phyloP scores from a whole-genome alignment of 2,329 filamentous ascomycete genomes.

The Zalaria obscura region DNA sequence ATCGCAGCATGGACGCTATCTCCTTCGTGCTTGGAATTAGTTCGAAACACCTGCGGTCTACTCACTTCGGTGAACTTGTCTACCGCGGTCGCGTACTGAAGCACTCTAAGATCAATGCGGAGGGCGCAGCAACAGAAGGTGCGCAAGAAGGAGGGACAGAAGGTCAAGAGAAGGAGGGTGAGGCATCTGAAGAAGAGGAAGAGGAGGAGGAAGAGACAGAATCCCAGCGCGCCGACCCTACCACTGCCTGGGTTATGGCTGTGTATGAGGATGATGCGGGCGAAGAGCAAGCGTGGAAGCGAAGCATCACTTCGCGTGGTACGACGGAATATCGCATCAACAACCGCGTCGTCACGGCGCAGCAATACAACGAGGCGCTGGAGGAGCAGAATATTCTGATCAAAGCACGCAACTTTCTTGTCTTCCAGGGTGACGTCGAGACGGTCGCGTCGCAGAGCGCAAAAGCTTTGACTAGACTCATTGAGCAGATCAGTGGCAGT shows the following conservation, averaged over 20 bases:
- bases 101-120: conserved; percentile 82
- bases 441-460: conserved; percentile 91
- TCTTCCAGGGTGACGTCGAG: conserved; percentile 97
- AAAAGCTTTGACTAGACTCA: conserved; percentile 80
- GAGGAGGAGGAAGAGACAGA: conserved; percentile 40
- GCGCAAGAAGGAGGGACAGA: conserved; percentile 19
- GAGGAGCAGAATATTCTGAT: conserved; percentile 94
- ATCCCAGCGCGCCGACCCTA: conserved; percentile 61
- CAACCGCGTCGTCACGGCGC: conserved; percentile 72
- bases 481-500: conserved; percentile 95
- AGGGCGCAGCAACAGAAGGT: conserved; percentile 54
- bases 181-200: conserved; percentile 24
- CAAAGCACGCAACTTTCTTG: conserved; percentile 93
- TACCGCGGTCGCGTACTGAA: conserved; percentile 91
- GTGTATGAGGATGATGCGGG: conserved; percentile 96
- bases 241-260: conserved; percentile 97
- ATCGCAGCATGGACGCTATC: conserved; percentile 83
- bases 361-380: conserved; percentile 84
- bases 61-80: conserved; percentile 84
- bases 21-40: conserved; percentile 98
- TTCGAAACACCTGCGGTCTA: conserved; percentile 90
- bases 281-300: conserved; percentile 91
- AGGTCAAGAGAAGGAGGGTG: conserved; percentile 42
- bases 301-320: conserved; percentile 76
- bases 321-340: conserved; percentile 96